phyloP scores from a whole-genome alignment of 1,284 basidiomycete genomes.

The Puccinia coronata region DNA sequence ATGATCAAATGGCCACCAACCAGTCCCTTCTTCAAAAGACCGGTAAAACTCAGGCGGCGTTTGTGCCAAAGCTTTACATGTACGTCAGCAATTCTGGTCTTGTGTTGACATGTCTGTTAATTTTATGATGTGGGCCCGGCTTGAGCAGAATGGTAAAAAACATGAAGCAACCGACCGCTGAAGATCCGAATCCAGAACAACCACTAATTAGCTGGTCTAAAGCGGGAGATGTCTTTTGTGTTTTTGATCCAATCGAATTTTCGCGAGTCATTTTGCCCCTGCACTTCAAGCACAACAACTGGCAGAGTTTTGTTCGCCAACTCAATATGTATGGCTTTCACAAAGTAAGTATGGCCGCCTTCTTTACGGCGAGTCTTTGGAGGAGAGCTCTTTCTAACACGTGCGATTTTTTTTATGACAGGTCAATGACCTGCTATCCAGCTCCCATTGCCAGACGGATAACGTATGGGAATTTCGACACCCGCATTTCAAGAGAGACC shows the following conservation, averaged over 20 bases:
- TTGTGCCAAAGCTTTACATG: slow-evolving; percentile 40
- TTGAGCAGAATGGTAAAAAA: slow-evolving; percentile 39
- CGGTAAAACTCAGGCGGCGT: slow-evolving; percentile 41
- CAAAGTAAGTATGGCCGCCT: too few relatives aligned
- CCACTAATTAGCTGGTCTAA: slow-evolving; percentile 41
- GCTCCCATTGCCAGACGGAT: slow-evolving; percentile 73
- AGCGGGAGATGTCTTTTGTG: slow-evolving; percentile 38
- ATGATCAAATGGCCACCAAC: slow-evolving; percentile 13
- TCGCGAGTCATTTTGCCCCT: slow-evolving; percentile 57
- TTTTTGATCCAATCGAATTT: slow-evolving; percentile 58
- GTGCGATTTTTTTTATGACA: neutral
- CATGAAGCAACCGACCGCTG: slow-evolving; percentile 24
- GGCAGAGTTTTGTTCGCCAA: slow-evolving; percentile 83
- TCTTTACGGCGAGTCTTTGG: too few relatives aligned
- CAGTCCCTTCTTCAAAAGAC: slow-evolving; percentile 25
- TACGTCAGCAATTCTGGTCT: neutral
- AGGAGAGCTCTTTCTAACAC: neutral
- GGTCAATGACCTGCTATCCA: slow-evolving; percentile 24
- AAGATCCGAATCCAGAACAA: slow-evolving; percentile 35
- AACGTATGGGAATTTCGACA: slow-evolving; percentile 88
- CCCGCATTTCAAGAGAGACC: slow-evolving; percentile 75
- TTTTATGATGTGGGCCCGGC: neutral
- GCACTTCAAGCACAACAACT: slow-evolving; percentile 64
- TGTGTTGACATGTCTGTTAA: neutral
- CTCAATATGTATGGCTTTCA: slow-evolving; percentile 75